Evolutionary conservation across 164 flowering plant genomes (phyloP), one percentile per base, ranked within the genome.

Genomic region (Magnolia kwangsiensis): DNA sequence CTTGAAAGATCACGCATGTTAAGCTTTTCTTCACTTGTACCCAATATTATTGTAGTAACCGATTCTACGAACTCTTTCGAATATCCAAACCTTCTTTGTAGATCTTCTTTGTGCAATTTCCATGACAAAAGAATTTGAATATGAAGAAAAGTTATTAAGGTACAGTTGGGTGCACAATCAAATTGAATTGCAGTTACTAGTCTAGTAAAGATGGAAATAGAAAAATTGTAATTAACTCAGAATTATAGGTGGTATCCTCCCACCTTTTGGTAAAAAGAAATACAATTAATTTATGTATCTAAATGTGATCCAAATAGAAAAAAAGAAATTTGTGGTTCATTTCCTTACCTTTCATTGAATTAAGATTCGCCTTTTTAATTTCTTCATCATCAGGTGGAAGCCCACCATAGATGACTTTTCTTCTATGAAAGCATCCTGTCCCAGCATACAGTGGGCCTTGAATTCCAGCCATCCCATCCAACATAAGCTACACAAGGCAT

Each of bases 391-490:
- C 11, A 21, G 67, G 67, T 6, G 24, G 24, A 1, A 64, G 4
- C 24, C 67, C 67, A 23, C 67, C 67, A 23, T 64, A 23, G 6
- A 64, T 21, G 23, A 64, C 23, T 14, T 67, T 67, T 67, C 71
- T 67, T 67, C 71, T 13, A 16, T 67, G 71, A 31, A 67, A 67
- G n/a, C 71, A 67, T 24, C 71, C 71, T 0, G 71, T 27, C 27
- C 71, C 71, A 11, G 50, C 71, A 19, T 67, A 31, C 8, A 16
- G 13, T 13, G 71, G 50, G 27, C 71, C 71, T 67, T 67, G 71
- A 27, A 67, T 29, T 13, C 71, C 71, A 23, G 68, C 20, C 10
- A 8, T 65, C 9, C 68, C 68, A 65, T 13, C 4, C 63, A 59
- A 3, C 6, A 37, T 0, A 37, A 37, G 45, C 45, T 37, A 37